Evolutionary conservation across 176 grass and related monocot genomes (phyloP), one percentile per base, ranked within the genome.

Genomic region (Oryza officinalis): DNA sequence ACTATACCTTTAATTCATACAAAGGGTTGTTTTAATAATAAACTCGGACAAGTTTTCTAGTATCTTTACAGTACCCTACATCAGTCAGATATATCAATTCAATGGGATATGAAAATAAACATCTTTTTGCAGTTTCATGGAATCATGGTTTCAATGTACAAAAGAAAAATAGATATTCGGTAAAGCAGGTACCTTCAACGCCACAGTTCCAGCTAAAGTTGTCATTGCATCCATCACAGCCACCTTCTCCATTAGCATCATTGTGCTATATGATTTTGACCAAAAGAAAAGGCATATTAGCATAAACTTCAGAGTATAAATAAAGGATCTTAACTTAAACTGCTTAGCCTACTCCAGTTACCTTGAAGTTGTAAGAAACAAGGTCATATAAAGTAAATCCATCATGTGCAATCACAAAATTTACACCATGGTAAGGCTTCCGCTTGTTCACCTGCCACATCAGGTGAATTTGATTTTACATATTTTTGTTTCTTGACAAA

Each of bases 181-280:
- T 86, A 68, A 72, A 84, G 6, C 15, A 78, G 69, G 59, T 92
- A 99, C 96, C 96, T 99, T 99, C 96, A 82, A 87, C 87, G 87
- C 93, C 96, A 92, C 96, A 92, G 71, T 99, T 99, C 96, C 96
- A 99, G 86, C 93, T 99, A 63, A 90, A 89, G 63, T 99, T 99
- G 77, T 96, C 96, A 82, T 91, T 94, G 77, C 93, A 85, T 68
- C 96, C 96, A 94, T 99, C 93, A 74, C 78, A 54, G 13, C 96
- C 96, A 74, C 75, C 2, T 92, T 99, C 93, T 75, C 96, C 96
- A 73, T 99, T 99, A 35, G 93, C 96, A 86, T 92, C 83, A 84
- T 99, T 99, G 68, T 99, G 96, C 96, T 99, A 89, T 54, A 85
- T 46, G 67, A 83, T 88, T 88, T 89, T 84, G 41, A 41, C 60